phyloP scores from a whole-genome alignment of 2,329 filamentous ascomycete species.

The Ascochyta pisi region DNA sequence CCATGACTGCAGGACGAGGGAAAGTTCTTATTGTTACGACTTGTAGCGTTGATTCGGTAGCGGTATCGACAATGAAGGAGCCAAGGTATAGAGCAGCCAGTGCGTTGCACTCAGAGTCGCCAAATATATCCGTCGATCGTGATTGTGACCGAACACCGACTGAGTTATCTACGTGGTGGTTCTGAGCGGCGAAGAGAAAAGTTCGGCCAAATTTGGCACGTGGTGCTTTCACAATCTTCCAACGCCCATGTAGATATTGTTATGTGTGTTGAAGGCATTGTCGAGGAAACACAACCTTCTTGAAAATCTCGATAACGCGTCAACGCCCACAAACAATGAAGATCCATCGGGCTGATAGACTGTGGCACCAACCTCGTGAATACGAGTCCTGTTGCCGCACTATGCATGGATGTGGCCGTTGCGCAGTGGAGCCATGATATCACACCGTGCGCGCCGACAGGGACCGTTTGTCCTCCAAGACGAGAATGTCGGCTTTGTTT shows the following conservation, averaged over 20 bases:
- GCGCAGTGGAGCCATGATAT: conserved; percentile 11
- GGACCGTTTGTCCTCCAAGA: background rate
- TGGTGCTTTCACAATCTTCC: too few relatives aligned
- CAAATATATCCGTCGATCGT: too few relatives aligned
- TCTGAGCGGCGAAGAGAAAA: background rate
- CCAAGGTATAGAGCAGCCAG: too few relatives aligned
- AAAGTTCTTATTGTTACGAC: too few relatives aligned
- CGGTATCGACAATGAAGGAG: too few relatives aligned
- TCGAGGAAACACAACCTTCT: background rate
- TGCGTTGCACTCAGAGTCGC: too few relatives aligned
- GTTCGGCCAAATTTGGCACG: too few relatives aligned
- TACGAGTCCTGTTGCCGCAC: conserved; percentile 12
- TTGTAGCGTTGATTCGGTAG: too few relatives aligned
- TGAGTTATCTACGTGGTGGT: background rate
- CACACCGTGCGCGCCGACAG: background rate
- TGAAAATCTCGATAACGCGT: background rate
- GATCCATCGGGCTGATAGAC: background rate
- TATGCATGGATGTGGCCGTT: background rate
- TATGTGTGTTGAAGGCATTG: background rate
- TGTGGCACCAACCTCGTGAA: conserved; percentile 2
- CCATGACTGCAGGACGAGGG: too few relatives aligned
- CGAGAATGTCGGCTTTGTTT: background rate
- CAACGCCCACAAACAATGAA: conserved; percentile 6
- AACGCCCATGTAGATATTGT: background rate
- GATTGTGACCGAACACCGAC: too few relatives aligned